These are phyloP conservation scores for Wickerhamiella qilinensis DNA, from an alignment of 805 yeast genomes.

Conservation along the genomic window DNA sequence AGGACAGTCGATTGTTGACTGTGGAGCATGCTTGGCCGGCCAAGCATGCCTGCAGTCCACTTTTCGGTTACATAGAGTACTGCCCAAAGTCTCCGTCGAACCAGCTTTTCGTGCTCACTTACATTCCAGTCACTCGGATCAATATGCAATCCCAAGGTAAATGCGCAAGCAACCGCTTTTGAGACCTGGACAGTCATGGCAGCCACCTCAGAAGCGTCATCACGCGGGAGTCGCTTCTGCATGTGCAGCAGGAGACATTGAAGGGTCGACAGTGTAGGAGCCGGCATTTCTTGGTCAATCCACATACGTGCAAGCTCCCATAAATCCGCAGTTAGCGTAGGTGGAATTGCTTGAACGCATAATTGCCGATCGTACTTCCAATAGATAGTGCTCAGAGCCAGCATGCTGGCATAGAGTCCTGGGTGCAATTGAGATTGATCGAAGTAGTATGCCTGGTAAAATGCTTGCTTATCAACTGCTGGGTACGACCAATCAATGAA, in stretches of 20 bases:
- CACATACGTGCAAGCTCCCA: conserved; percentile 17
- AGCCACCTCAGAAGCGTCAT: conserved; percentile 19
- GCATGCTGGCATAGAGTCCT: conserved; percentile 20
- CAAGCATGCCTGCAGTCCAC: conserved; percentile 22
- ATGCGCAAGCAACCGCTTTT: conserved; percentile 18
- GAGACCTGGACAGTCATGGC: conserved; percentile 16
- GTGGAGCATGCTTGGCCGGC: conserved; percentile 18
- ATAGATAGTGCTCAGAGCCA: conserved; percentile 21
- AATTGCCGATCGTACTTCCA: conserved; percentile 22
- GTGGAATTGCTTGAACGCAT: conserved; percentile 19
- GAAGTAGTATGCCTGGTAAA: conserved; percentile 18
- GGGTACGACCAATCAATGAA: conserved; percentile 23
- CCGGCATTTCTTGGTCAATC: conserved; percentile 18
- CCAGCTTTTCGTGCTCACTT: conserved; percentile 17
- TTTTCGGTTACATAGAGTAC: conserved; percentile 22
- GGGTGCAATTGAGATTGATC: conserved; percentile 16
- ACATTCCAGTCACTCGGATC: conserved; percentile 24
- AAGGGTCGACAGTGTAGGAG: conserved; percentile 19
- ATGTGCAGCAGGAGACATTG: conserved; percentile 20
- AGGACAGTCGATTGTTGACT: conserved; percentile 4
- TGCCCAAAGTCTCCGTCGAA: conserved; percentile 23
- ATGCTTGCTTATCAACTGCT: conserved; percentile 19
- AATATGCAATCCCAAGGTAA: conserved; percentile 21
- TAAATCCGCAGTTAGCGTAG: conserved; percentile 14
- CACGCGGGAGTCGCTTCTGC: conserved; percentile 19